Evolutionary conservation across 2,329 filamentous ascomycete genomes (phyloP), one percentile per base, ranked within the genome.

Genomic region (Fusarium brevicatenulatum): DNA sequence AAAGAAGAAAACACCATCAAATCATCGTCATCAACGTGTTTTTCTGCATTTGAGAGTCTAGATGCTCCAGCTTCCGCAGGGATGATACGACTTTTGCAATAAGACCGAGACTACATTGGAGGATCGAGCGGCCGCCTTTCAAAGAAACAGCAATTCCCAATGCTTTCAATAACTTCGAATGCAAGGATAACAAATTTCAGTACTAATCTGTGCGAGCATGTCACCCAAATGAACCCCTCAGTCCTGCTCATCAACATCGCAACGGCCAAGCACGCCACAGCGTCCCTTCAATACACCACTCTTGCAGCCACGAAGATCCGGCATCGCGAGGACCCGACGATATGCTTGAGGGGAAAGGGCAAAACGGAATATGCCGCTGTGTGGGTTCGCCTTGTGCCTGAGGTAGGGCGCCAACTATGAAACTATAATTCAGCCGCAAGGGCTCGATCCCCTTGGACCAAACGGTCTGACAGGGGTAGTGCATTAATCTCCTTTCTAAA

Each of bases 371-470:
- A 53, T 36, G 42, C 25, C 19, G 37, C 4, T 12, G 0, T 1
- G 36, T 65, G 59, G 59, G 59, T 65, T 65, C 8, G 11, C n/a
- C 40, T 4, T 70, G 66, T 69, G 34, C 66, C 66, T 69, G 66
- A 39, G 40, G 36, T 70, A 69, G 37, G 46, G 40, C 66, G 59
- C 52, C 66, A 49, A 65, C 4, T 30, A 34, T 39, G 10, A 46
- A 69, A 70, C 66, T 65, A 53, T 54, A 54, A 39, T 49, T 65
- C 66, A 69, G 66, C 66, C 66, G 50, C 66, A 69, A 32, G 36
- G 42, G 49, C 65, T 67, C 47, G 54, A 62, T 53, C 36, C 15
- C 47, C 19, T 53, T 39, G 37, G 46, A 25, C 39, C 28, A 28
- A 39, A 23, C 25, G 36, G 52, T 39, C 57, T 32, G 19, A 39